Conservation (phyloP, 202 grass and related monocot genomes). For the Dendrocalamus latiflorus region DNA sequence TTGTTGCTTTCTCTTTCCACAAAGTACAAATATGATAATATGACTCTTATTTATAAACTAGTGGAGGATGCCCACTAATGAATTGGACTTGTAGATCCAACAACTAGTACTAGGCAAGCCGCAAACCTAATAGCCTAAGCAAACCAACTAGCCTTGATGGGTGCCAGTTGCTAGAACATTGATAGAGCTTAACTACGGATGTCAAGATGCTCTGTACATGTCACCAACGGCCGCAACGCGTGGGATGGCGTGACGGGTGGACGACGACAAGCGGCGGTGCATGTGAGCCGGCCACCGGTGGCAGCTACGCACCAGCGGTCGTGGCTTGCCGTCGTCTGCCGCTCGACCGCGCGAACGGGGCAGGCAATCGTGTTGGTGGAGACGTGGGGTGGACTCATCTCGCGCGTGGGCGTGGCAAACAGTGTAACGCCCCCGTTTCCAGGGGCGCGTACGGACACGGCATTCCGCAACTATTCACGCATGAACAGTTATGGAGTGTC, state of each 20-base stretch:
- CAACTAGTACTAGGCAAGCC: not conserved
- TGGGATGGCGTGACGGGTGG: not conserved
- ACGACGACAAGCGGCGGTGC: not conserved
- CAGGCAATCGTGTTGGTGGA: not conserved
- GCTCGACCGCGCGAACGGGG: not conserved
- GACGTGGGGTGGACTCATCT: not conserved
- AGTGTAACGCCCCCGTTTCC: too few relatives aligned
- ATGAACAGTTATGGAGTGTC: too few relatives aligned
- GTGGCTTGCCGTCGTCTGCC: not conserved
- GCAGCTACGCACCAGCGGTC: too few relatives aligned
- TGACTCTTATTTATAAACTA: too few relatives aligned
- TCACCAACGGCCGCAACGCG: conserved; percentile 10
- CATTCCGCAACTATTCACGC: too few relatives aligned
- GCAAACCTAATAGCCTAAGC: not conserved
- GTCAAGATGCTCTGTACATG: conserved; percentile 16
- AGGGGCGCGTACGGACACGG: too few relatives aligned
- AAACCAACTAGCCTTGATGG: not conserved
- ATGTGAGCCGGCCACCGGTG: not conserved
- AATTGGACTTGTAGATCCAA: too few relatives aligned
- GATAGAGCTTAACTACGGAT: not conserved
- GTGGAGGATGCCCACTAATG: too few relatives aligned
- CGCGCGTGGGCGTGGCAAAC: too few relatives aligned
- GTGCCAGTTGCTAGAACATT: too few relatives aligned
- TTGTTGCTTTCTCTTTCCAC: too few relatives aligned
- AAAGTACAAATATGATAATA: too few relatives aligned